Conservation (phyloP, 106 monocot genomes). For the Acanthochlamys bracteata region DNA sequence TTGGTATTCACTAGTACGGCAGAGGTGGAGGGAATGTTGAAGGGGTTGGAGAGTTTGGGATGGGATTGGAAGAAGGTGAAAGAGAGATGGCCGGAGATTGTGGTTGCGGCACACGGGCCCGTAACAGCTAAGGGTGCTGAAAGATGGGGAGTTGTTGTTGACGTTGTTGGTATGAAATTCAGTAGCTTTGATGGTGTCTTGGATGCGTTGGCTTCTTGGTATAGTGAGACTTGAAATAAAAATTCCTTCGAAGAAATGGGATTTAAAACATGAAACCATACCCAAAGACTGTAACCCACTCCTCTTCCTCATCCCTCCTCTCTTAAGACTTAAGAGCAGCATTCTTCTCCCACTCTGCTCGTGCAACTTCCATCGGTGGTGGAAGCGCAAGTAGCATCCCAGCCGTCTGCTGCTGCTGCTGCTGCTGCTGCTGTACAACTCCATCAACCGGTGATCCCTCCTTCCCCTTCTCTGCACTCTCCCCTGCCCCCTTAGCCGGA, state of each 20-base stretch:
- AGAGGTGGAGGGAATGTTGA: conserved; percentile 66
- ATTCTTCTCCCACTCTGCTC: neutral
- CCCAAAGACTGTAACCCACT: neutral
- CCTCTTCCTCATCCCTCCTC: neutral
- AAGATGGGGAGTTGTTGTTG: conserved; percentile 38
- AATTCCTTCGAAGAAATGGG: neutral
- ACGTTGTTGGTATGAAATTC: conserved; percentile 27
- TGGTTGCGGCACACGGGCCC: conserved; percentile 62
- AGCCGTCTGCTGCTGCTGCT: neutral
- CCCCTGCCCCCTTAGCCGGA: neutral
- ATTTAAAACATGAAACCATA: neutral
- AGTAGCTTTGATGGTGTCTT: too few species aligned
- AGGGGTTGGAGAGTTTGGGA: conserved; percentile 40
- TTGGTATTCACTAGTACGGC: conserved; percentile 69
- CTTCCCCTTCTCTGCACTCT: neutral
- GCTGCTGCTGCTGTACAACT: neutral
- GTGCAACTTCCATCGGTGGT: neutral
- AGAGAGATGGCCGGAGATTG: conserved; percentile 39
- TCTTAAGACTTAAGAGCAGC: neutral
- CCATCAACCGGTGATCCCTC: neutral
- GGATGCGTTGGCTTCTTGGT: too few species aligned
- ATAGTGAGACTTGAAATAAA: neutral
- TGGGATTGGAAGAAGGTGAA: conserved; percentile 44
- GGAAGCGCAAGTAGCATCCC: neutral
- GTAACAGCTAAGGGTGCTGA: conserved; percentile 54